Percentiles rank a stretch among this genome's conserved stretches.
Conservation (phyloP, 2,329 filamentous ascomycete genomes). For the Daldinia eschscholtzii region DNA sequence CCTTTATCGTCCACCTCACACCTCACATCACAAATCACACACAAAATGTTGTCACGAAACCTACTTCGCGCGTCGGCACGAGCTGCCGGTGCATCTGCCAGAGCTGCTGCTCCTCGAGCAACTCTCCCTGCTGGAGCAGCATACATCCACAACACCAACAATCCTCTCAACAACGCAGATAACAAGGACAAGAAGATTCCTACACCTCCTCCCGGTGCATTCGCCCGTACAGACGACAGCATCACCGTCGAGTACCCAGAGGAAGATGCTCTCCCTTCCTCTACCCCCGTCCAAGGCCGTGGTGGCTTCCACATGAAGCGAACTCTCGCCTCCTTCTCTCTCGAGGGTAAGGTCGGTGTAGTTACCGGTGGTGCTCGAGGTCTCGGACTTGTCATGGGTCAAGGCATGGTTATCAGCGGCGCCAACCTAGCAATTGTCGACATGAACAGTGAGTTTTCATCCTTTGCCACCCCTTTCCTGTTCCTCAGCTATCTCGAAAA, state of each 20-base stretch:
- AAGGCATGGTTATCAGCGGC: conserved; percentile 89
- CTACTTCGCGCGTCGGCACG: conserved; percentile 40
- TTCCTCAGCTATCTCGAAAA: background rate
- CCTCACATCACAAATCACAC: conserved; percentile 13
- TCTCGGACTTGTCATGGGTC: conserved; percentile 90
- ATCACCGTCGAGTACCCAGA: conserved; percentile 84
- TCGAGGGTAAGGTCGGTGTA: conserved; percentile 84
- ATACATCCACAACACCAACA: conserved; percentile 49
- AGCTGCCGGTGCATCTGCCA: conserved; percentile 39
- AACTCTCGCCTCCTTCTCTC: conserved; percentile 86
- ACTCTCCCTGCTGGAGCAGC: conserved; percentile 35
- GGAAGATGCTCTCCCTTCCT: conserved; percentile 78
- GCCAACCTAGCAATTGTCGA: conserved; percentile 93
- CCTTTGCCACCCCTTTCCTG: conserved; percentile 6
- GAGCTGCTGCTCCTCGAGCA: conserved; percentile 40
- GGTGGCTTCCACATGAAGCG: conserved; percentile 87
- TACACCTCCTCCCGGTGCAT: conserved; percentile 66
- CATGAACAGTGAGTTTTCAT: conserved; percentile 78
- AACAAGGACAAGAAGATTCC: conserved; percentile 50
- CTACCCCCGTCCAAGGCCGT: conserved; percentile 77
- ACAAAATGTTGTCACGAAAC: conserved; percentile 40
- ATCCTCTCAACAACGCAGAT: conserved; percentile 44
- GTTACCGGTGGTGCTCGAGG: conserved; percentile 93
- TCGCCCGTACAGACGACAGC: conserved; percentile 82
- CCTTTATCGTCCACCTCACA: conserved; percentile 3